Percentiles rank a stretch among this genome's conserved stretches.
Conservation (phyloP, 495 filamentous ascomycete species). For the Penicillium coprophilum region DNA sequence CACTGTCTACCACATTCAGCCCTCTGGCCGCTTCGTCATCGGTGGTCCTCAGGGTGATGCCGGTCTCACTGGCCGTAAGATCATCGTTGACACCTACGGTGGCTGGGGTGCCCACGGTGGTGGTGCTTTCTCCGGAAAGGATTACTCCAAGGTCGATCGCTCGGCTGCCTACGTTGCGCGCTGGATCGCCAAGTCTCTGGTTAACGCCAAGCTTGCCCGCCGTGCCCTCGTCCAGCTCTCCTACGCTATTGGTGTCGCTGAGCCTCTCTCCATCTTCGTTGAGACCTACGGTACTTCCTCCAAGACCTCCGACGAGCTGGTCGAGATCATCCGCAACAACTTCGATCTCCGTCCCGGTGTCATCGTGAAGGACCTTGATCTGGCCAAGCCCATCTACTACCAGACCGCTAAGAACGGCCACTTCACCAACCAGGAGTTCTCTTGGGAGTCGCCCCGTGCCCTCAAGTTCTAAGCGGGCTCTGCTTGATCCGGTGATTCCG, state of each 20-base stretch:
- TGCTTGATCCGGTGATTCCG: constrained; percentile 19
- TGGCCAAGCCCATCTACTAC: constrained; percentile 95
- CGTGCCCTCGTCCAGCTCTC: constrained; percentile 95
- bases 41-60: constrained; percentile 99
- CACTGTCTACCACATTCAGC: constrained; percentile 97
- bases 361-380: constrained; percentile 95
- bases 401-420: constrained; percentile 99
- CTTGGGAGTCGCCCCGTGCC: constrained; percentile 96
- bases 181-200: constrained; percentile 98
- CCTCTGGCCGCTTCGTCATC: constrained; percentile 97
- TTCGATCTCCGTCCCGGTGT: constrained; percentile 97
- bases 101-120: constrained; percentile 99
- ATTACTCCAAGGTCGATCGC: constrained; percentile 99
- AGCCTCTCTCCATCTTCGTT: constrained; percentile 86
- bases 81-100: constrained; percentile 99
- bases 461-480: constrained; percentile 71
- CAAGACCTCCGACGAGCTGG: constrained; percentile 84
- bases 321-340: constrained; percentile 89
- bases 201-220: constrained; percentile 81
- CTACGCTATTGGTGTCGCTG: constrained; percentile 97
- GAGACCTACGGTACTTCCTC: constrained; percentile 65
- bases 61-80: constrained; percentile 98
- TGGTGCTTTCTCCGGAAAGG: constrained; percentile 99
- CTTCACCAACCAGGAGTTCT: constrained; percentile 98
- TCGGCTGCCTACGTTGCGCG: constrained; percentile 96